Evolutionary conservation across 2,329 filamentous ascomycete genomes (phyloP).

Genomic region (Pestalotiopsis sp.): DNA sequence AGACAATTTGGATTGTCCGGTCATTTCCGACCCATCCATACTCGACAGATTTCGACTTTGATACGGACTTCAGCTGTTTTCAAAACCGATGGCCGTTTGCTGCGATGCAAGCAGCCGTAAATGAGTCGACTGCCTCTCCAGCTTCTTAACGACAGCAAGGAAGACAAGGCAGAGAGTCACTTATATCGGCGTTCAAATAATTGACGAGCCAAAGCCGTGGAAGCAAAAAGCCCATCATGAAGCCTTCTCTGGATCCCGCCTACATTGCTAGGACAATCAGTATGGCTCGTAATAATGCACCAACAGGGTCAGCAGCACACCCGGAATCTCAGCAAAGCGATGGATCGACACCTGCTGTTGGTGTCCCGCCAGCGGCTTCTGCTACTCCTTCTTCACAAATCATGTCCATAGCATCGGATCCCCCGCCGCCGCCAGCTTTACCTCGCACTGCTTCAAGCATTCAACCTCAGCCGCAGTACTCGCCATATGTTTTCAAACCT

Average conservation of each 20-base stretch:
- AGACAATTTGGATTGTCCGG: neutral
- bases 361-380: neutral
- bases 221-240: neutral
- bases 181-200: neutral
- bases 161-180: neutral
- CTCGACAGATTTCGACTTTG: neutral
- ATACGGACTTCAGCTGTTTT: too few species aligned
- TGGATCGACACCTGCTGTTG: neutral
- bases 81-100: too few species aligned
- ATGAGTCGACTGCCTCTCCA: too few species aligned
- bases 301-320: neutral
- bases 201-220: neutral
- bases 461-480: neutral
- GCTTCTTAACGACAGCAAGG: too few species aligned
- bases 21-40: neutral
- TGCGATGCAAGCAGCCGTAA: too few species aligned
- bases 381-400: neutral
- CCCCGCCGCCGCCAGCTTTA: neutral
- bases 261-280: slow-evolving; percentile 7
- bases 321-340: neutral
- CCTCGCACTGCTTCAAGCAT: neutral
- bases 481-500: neutral
- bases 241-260: slow-evolving; percentile 4
- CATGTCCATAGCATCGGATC: neutral
- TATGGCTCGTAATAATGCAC: neutral